Evolutionary conservation across 257 asterid genomes (phyloP).

Genomic region (Apocynum venetum): DNA sequence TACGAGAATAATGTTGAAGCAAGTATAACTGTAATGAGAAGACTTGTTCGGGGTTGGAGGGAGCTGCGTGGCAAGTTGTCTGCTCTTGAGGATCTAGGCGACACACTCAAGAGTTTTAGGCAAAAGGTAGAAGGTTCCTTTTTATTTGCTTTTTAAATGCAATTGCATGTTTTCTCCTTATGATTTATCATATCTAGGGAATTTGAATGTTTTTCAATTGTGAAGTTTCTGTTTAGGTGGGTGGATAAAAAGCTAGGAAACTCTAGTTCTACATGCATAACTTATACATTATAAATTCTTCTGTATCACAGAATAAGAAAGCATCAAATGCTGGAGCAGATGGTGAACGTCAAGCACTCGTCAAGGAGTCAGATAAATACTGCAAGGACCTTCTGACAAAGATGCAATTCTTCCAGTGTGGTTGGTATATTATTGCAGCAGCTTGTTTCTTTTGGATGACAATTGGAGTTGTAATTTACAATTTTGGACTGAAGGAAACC

Average conservation of each 20-base stretch:
- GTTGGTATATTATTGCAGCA: constrained; percentile 30
- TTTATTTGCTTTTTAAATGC: not conserved
- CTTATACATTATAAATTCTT: not conserved
- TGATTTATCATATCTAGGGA: not conserved
- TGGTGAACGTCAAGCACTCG: constrained; percentile 29
- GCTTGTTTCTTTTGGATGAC: constrained; percentile 28
- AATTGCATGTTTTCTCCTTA: not conserved
- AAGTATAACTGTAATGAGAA: constrained; percentile 55
- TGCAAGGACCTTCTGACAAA: constrained; percentile 45
- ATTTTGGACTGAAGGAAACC: not conserved
- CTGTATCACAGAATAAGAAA: constrained; percentile 54
- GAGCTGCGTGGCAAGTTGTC: constrained; percentile 47
- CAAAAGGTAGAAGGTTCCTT: constrained; percentile 38
- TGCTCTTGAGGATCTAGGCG: constrained; percentile 47
- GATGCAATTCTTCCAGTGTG: constrained; percentile 38
- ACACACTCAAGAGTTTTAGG: constrained; percentile 58
- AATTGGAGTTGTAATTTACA: constrained; percentile 34
- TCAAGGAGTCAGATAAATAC: constrained; percentile 66
- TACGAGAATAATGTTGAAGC: constrained; percentile 60
- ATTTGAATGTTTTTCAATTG: not conserved
- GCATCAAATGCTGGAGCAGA: constrained; percentile 50
- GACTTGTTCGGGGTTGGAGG: constrained; percentile 56
- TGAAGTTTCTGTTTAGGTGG: not conserved
- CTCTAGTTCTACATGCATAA: not conserved
- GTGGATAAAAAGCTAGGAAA: not conserved